These are phyloP conservation scores for Tephrocybe sp. DNA, from an alignment of 768 basidiomycete species.

Conservation along the genomic window DNA sequence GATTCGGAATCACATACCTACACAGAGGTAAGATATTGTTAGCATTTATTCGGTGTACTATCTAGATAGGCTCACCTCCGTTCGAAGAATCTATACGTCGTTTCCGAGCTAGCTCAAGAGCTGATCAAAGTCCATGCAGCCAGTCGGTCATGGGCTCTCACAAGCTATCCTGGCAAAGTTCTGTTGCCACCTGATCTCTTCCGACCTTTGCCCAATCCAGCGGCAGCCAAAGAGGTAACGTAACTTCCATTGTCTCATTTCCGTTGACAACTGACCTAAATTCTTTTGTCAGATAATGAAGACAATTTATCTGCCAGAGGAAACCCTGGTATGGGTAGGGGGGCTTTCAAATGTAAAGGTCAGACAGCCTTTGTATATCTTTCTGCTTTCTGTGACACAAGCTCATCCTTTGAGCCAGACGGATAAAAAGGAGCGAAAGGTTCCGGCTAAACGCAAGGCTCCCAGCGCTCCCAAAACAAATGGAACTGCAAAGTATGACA, in stretches of 20 bases:
- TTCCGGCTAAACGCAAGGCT: conserved; percentile 52
- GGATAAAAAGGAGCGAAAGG: conserved; percentile 51
- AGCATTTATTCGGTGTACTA: not conserved
- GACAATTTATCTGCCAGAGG: conserved; percentile 64
- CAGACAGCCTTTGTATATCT: conserved; percentile 3
- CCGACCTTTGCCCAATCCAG: conserved; percentile 60
- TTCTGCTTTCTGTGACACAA: conserved; percentile 3
- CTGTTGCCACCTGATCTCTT: conserved; percentile 83
- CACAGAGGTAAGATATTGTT: conserved; percentile 58
- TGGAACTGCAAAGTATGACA: conserved; percentile 45
- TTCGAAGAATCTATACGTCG: conserved; percentile 77
- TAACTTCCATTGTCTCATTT: conserved; percentile 15
- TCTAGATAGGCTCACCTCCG: not conserved
- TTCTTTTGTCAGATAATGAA: conserved; percentile 52
- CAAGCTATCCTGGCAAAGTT: conserved; percentile 78
- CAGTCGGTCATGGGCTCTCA: conserved; percentile 67
- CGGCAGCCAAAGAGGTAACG: conserved; percentile 60
- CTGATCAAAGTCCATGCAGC: conserved; percentile 73
- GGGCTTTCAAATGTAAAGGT: conserved; percentile 44
- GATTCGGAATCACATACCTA: conserved; percentile 67
- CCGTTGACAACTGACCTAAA: not conserved
- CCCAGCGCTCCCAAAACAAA: conserved; percentile 37
- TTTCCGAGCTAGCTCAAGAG: conserved; percentile 88
- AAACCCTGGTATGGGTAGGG: conserved; percentile 54
- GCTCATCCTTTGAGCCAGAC: conserved; percentile 2